phyloP scores from a whole-genome alignment of 2,329 filamentous ascomycete genomes.

The Rutstroemia sp. region DNA sequence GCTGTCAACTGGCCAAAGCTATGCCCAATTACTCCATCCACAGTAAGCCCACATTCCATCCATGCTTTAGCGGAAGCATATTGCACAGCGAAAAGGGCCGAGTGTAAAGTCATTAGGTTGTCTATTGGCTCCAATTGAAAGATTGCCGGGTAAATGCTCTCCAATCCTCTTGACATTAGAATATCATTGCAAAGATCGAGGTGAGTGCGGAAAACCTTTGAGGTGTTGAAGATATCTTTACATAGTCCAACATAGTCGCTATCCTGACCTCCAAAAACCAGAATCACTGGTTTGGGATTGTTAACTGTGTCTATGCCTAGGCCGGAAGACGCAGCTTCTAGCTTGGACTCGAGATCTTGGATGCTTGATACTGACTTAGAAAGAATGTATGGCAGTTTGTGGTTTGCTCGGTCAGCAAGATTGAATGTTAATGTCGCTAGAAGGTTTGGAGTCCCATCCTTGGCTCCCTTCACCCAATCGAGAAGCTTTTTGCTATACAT shows the following conservation, averaged over 20 bases:
- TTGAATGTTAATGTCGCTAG: no score
- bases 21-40: conserved; percentile 27
- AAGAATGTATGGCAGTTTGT: no score
- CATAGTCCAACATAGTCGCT: conserved; percentile 8
- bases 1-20: conserved; percentile 35
- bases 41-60: conserved; percentile 13
- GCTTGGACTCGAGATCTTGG: conserved; percentile 2
- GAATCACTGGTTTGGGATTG: conserved; percentile 25
- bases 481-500: no score
- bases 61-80: conserved; percentile 16
- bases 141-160: conserved; percentile 13
- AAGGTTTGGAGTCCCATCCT: no score
- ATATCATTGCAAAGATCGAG: conserved; percentile 12
- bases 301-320: no score
- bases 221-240: not conserved
- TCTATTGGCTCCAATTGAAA: conserved; percentile 8
- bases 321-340: not conserved
- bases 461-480: no score
- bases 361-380: not conserved
- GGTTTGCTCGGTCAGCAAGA: no score
- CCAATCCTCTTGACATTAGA: conserved; percentile 1
- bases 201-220: conserved; percentile 9
- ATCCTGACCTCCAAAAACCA: conserved; percentile 28
- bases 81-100: conserved; percentile 14
- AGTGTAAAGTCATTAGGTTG: conserved; percentile 13